Evolutionary conservation across 345 rosid genomes (phyloP), one percentile per base, ranked within the genome.

Genomic region (Stellera chamaejasme): DNA sequence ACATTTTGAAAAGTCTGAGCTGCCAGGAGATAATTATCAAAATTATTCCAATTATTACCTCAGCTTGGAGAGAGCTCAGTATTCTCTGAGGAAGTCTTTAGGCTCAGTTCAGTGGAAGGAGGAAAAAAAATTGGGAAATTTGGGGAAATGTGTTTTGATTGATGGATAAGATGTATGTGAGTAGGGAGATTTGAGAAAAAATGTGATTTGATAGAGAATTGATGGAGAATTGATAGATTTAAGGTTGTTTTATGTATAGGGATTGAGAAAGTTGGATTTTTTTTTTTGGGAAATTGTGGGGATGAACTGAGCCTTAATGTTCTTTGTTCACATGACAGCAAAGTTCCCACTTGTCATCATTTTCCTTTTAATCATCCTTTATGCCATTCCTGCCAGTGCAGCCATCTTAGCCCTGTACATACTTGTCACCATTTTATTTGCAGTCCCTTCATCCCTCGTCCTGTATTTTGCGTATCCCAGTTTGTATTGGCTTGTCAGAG

Each of bases 321-420:
- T 92, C 81, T 83, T 92, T 69, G 79, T 82, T 44, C 90, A 84
- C 23, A 32, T 92, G 75, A 79, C 95, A 7, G 85, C 96, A 16
- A 92, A 92, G 77, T 81, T 92, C 75, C 98, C 98, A 0, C 70
- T 92, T 67, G 83, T 92, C n/a, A 70, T 86, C 72, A 68, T 88
- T 67, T 85, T 88, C 65, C 86, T 92, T 64, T 74, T 92, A 56
- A 84, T 92, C 19, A 67, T 84, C 53, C 66, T 88, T 32, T 88
- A 86, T 54, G 96, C 88, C 27, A 82, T 92, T 67, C 98, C 98
- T 10, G 81, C 93, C 58, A 88, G 96, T 69, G 90, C 83, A 49
- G 95, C 85, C 61, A 77, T 92, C 66, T 66, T 86, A 67, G 84
- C 82, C 2, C 64, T 92, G 72, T 92, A 86, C 81, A 69, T 86